phyloP scores from a whole-genome alignment of 169 alveolate species.

The Hammondia hammondi region DNA sequence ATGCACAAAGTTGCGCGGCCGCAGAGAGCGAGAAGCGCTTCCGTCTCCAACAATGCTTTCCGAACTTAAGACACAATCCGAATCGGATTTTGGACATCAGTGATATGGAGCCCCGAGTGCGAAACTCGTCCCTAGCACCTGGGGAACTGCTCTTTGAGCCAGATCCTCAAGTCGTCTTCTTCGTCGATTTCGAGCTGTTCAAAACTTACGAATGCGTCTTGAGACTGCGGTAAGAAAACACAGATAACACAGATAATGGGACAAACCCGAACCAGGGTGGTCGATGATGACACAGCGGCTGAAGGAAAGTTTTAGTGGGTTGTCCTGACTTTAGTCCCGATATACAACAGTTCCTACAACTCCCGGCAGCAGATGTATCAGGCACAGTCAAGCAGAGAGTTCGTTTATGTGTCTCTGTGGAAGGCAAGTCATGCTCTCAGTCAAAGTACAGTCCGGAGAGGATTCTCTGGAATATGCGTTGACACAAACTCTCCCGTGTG shows the following conservation, averaged over 20 bases:
- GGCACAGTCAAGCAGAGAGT: no score
- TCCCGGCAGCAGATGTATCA: no score
- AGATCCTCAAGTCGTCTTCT: slow-evolving; percentile 12
- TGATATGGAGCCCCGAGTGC: background rate
- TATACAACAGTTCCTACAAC: no score
- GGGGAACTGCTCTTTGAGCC: slow-evolving; percentile 40
- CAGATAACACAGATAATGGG: background rate
- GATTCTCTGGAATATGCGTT: no score
- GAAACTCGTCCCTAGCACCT: background rate
- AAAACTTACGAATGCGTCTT: background rate
- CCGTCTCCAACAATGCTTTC: slow-evolving; percentile 23
- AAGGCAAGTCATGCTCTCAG: no score
- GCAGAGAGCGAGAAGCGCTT: background rate
- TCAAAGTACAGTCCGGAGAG: no score
- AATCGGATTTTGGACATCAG: background rate
- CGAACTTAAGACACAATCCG: background rate
- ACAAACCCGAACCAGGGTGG: background rate
- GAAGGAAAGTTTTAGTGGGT: no score
- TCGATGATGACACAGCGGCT: no score
- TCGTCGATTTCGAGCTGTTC: slow-evolving; percentile 15
- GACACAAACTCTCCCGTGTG: no score
- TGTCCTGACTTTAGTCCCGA: no score
- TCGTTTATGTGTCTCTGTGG: no score
- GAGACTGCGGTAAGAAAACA: background rate
- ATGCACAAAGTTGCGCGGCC: no score